phyloP scores from a whole-genome alignment of 257 asterid genomes.

The Nicotiana otophora region DNA sequence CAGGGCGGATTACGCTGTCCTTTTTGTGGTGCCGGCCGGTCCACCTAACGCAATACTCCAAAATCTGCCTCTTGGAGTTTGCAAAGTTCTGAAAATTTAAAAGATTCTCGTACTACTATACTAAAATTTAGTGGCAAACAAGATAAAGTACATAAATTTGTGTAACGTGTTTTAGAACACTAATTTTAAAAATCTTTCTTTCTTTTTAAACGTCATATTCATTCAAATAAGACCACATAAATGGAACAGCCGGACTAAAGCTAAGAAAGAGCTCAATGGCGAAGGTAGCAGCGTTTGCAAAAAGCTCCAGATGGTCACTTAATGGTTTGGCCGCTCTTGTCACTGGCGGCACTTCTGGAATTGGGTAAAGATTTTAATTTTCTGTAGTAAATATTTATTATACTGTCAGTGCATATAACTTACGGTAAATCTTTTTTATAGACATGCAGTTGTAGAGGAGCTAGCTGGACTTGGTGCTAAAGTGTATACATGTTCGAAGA shows the following conservation, averaged over 20 bases:
- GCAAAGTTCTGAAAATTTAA: too few relatives aligned
- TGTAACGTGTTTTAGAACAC: too few relatives aligned
- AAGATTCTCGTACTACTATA: neutral
- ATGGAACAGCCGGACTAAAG: neutral
- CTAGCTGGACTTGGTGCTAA: constrained; percentile 61
- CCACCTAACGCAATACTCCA: neutral
- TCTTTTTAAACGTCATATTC: too few relatives aligned
- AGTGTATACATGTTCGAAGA: constrained; percentile 58
- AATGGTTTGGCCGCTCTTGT: constrained; percentile 74
- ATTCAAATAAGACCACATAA: neutral
- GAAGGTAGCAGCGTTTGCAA: constrained; percentile 16
- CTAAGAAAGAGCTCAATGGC: constrained; percentile 33
- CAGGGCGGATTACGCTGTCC: neutral
- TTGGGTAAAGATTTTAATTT: constrained; percentile 45
- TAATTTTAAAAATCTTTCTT: too few relatives aligned
- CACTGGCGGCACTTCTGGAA: constrained; percentile 96
- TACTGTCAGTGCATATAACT: neutral
- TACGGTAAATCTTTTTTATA: neutral
- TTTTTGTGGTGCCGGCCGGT: neutral
- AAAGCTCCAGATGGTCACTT: constrained; percentile 77
- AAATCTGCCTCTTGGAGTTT: neutral
- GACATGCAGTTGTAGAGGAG: constrained; percentile 64
- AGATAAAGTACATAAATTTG: too few relatives aligned
- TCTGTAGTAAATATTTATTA: neutral
- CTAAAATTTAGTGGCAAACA: too few relatives aligned